These are phyloP conservation scores for Trichoderma aggressivum DNA, from an alignment of 2,329 filamentous ascomycete genomes.

Conservation along the genomic window DNA sequence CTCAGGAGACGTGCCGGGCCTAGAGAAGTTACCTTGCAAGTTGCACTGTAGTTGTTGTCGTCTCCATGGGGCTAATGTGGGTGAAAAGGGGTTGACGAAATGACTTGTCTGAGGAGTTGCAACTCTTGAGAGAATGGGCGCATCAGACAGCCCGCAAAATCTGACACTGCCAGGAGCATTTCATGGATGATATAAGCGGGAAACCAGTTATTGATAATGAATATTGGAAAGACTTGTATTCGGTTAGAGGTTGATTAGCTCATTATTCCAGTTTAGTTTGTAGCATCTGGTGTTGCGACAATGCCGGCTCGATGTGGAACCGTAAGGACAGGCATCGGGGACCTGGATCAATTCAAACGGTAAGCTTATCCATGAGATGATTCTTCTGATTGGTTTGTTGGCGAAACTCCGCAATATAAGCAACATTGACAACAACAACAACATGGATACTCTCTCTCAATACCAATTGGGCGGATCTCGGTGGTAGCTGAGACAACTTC, in stretches of 20 bases:
- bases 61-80: not conserved
- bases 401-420: not conserved
- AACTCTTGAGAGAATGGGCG: not conserved
- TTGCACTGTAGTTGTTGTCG: not conserved
- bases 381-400: not conserved
- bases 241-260: not conserved
- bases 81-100: not conserved
- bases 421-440: not conserved
- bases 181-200: not conserved
- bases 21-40: not conserved
- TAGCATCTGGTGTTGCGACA: not conserved
- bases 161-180: not conserved
- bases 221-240: not conserved
- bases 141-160: not conserved
- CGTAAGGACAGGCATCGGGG: not conserved
- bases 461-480: not conserved
- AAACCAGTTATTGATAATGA: not conserved
- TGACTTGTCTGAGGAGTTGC: not conserved
- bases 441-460: not conserved
- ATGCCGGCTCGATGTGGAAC: not conserved
- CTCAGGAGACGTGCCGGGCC: not conserved
- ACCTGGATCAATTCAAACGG: not conserved
- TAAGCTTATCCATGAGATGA: not conserved
- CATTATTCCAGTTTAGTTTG: not conserved
- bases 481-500: not conserved